Evolutionary conservation across 306 rosid genomes (phyloP).

Genomic region (Prunus armeniaca): DNA sequence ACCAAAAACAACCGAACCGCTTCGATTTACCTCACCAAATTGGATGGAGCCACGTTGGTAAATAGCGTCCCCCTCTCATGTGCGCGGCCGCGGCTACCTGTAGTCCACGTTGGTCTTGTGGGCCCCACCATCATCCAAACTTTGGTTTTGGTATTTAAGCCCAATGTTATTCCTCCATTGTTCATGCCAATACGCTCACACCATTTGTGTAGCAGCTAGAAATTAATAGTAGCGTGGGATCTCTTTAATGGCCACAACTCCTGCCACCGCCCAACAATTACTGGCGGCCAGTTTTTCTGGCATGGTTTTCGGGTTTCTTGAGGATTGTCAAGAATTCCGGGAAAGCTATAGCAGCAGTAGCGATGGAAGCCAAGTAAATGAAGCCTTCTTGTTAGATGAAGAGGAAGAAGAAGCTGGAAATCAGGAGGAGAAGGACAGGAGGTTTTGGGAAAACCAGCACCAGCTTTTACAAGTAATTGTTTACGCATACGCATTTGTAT

Average conservation of each 20-base stretch:
- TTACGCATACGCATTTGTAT: background rate
- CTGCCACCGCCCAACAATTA: constrained; percentile 11
- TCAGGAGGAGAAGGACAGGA: constrained; percentile 34
- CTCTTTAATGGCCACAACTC: background rate
- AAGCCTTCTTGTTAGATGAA: constrained; percentile 30
- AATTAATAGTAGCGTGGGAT: background rate
- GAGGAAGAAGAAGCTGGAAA: constrained; percentile 31
- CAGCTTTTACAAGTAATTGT: constrained; percentile 56
- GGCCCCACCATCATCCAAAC: constrained; percentile 28
- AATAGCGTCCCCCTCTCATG: constrained; percentile 13
- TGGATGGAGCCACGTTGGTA: constrained; percentile 20
- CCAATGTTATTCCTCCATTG: background rate
- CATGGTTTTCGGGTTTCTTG: constrained; percentile 61
- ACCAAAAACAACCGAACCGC: background rate
- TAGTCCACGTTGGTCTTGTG: background rate
- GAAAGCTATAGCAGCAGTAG: constrained; percentile 30
- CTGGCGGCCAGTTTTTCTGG: constrained; percentile 29
- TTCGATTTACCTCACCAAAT: constrained; percentile 27
- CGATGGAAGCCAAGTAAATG: constrained; percentile 15
- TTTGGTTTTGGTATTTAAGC: constrained; percentile 8
- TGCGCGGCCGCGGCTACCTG: constrained; percentile 65
- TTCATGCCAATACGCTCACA: constrained; percentile 2
- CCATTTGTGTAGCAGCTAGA: background rate
- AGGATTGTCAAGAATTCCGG: constrained; percentile 26
- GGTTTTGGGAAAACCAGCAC: constrained; percentile 69